Evolutionary conservation across 1,284 basidiomycete genomes (phyloP).

Genomic region (Cutaneotrichosporon cutaneum): DNA sequence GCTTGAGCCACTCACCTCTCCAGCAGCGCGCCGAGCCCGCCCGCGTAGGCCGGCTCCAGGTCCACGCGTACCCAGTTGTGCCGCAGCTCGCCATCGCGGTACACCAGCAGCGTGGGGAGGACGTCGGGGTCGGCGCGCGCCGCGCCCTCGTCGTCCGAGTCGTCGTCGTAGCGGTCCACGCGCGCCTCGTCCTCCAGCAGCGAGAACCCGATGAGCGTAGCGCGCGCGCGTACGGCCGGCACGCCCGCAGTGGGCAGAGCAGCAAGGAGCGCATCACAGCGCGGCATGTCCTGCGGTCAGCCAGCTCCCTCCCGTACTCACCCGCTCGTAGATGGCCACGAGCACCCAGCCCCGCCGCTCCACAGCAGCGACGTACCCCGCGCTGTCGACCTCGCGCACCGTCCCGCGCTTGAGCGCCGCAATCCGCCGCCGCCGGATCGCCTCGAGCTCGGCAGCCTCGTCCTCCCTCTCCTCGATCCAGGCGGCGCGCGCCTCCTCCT

Average conservation of each 20-base stretch:
- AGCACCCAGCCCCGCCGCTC: slow-evolving; percentile 46
- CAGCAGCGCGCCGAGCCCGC: slow-evolving; percentile 39
- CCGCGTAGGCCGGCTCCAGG: slow-evolving; percentile 39
- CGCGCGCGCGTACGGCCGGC: slow-evolving; percentile 37
- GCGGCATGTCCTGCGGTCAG: slow-evolving; percentile 36
- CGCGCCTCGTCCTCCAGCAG: slow-evolving; percentile 21
- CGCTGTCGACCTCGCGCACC: slow-evolving; percentile 42
- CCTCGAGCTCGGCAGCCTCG: slow-evolving; percentile 14
- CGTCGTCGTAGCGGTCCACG: slow-evolving; percentile 22
- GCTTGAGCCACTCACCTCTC: slow-evolving; percentile 30
- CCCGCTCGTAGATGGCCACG: slow-evolving; percentile 49
- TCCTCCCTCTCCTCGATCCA: background rate
- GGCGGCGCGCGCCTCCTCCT: slow-evolving; percentile 30
- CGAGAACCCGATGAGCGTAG: slow-evolving; percentile 44
- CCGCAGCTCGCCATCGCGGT: slow-evolving; percentile 45
- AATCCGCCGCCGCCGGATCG: slow-evolving; percentile 13
- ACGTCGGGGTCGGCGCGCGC: slow-evolving; percentile 48
- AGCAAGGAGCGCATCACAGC: slow-evolving; percentile 38
- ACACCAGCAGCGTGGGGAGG: slow-evolving; percentile 48
- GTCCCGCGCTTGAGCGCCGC: slow-evolving; percentile 27
- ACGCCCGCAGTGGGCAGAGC: slow-evolving; percentile 21
- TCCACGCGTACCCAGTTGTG: slow-evolving; percentile 49
- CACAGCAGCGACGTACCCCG: slow-evolving; percentile 42
- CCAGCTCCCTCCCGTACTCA: slow-evolving; percentile 29
- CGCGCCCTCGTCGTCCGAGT: slow-evolving; percentile 20